These are phyloP conservation scores for Mollisia scopiformis DNA, from an alignment of 2,329 filamentous ascomycete genomes.

Conservation along the genomic window DNA sequence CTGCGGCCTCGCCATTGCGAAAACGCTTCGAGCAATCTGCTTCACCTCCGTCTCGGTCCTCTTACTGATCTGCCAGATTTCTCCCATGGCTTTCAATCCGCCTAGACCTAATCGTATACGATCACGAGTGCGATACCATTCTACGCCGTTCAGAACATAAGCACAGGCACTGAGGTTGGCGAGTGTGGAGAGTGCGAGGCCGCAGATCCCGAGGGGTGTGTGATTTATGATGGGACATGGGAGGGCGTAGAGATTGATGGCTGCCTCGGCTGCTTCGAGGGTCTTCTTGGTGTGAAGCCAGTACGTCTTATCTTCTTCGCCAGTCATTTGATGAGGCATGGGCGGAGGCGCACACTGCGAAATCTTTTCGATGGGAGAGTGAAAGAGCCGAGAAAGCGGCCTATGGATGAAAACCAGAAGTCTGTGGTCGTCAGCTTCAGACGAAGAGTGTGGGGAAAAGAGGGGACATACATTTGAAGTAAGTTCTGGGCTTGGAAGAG, in stretches of 20 bases:
- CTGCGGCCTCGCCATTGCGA: conserved; percentile 6
- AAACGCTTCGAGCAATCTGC: conserved; percentile 25
- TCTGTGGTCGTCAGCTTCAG: conserved; percentile 12
- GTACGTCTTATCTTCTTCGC: conserved; percentile 16
- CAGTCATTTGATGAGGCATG: not conserved
- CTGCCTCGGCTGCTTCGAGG: conserved; percentile 59
- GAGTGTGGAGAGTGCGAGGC: conserved; percentile 57
- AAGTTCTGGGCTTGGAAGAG: conserved; percentile 41
- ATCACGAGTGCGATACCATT: conserved; percentile 49
- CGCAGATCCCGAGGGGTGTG: conserved; percentile 60
- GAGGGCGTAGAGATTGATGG: conserved; percentile 56
- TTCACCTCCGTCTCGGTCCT: conserved; percentile 53
- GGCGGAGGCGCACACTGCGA: conserved; percentile 26
- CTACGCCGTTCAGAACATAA: conserved; percentile 44
- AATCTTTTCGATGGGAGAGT: conserved; percentile 23
- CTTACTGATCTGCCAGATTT: conserved; percentile 59
- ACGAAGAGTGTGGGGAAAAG: not conserved
- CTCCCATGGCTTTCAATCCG: conserved; percentile 56
- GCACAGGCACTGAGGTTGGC: conserved; percentile 64
- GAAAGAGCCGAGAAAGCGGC: conserved; percentile 29
- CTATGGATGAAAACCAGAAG: conserved; percentile 30
- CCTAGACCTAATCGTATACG: conserved; percentile 61
- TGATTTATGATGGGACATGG: conserved; percentile 57
- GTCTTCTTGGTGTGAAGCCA: conserved; percentile 60
- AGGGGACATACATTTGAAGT: conserved; percentile 39